These are phyloP conservation scores for Apodospora peruviana DNA, from an alignment of 495 filamentous ascomycete genomes.

Conservation along the genomic window DNA sequence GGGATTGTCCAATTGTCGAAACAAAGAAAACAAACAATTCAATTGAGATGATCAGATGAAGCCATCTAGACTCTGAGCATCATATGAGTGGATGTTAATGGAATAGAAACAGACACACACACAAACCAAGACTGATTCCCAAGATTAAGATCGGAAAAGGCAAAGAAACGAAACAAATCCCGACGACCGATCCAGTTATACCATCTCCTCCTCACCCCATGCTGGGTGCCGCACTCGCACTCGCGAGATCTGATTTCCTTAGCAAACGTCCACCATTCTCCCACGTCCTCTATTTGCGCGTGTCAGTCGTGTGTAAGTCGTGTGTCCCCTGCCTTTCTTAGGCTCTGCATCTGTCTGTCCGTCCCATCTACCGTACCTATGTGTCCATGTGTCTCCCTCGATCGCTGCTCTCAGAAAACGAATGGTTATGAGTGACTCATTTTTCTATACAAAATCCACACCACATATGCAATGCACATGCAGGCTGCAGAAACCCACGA, in stretches of 20 bases:
- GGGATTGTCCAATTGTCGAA: not conserved
- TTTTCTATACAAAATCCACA: slow-evolving; percentile 13
- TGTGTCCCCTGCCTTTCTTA: not conserved
- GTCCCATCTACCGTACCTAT: slow-evolving; percentile 14
- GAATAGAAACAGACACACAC: not conserved
- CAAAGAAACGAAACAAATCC: not conserved
- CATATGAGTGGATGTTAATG: not conserved
- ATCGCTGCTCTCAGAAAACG: slow-evolving; percentile 14
- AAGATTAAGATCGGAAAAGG: not conserved
- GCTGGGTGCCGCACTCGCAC: no score
- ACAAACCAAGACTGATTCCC: not conserved
- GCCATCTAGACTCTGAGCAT: not conserved
- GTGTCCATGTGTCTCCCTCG: slow-evolving; percentile 13
- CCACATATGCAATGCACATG: slow-evolving; percentile 10
- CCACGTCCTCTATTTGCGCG: not conserved
- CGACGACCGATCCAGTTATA: not conserved
- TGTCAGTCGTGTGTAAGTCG: not conserved
- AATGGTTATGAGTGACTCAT: slow-evolving; percentile 28
- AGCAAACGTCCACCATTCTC: not conserved
- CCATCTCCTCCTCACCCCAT: not conserved
- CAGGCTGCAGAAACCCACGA: slow-evolving; percentile 9
- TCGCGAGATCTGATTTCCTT: slow-evolving; percentile 1
- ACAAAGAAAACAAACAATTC: not conserved
- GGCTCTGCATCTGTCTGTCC: not conserved
- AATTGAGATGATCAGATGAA: not conserved